A percentile compares a stretch with the other conserved stretches of the same genome.
phyloP scores from a whole-genome alignment of 192 early-diverging fungal species.

The Linnemannia zychae region DNA sequence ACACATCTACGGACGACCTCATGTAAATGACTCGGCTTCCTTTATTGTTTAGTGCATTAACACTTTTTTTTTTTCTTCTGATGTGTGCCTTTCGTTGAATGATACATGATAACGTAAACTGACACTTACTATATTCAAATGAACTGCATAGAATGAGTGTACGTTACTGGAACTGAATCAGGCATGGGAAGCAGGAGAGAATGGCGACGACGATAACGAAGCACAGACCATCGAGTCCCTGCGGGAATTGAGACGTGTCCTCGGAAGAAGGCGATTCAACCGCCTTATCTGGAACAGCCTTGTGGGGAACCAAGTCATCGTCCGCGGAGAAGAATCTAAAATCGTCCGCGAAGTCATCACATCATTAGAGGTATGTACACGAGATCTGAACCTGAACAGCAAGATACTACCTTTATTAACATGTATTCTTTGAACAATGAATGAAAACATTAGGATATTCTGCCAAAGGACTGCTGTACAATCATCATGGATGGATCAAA shows the following conservation, averaged over 20 bases:
- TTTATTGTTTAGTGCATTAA: not conserved
- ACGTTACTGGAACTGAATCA: conserved; percentile 11
- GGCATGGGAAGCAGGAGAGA: not conserved
- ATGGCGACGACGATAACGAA: not conserved
- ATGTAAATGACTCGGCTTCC: conserved; percentile 44
- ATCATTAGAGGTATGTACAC: conserved; percentile 30
- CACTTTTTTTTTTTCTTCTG: not conserved
- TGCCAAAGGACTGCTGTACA: conserved; percentile 49
- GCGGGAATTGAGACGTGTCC: conserved; percentile 33
- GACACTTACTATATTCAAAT: not conserved
- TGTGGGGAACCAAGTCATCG: conserved; percentile 49
- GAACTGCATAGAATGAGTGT: conserved; percentile 22
- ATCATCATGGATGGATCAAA: conserved; percentile 24
- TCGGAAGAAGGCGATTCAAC: conserved; percentile 34
- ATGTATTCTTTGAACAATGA: not conserved
- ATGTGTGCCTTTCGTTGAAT: not conserved
- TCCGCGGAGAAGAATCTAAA: conserved; percentile 37
- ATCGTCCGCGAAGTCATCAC: conserved; percentile 37
- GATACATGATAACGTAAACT: conserved; percentile 5
- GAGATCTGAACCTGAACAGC: not conserved
- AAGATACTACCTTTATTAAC: not conserved
- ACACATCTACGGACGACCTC: conserved; percentile 61
- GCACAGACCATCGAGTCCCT: conserved; percentile 30
- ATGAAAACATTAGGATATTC: conserved; percentile 20
- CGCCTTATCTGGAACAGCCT: conserved; percentile 45